Conservation (phyloP, 192 early-diverging fungal genomes). For the Linnemannia hyalina region DNA sequence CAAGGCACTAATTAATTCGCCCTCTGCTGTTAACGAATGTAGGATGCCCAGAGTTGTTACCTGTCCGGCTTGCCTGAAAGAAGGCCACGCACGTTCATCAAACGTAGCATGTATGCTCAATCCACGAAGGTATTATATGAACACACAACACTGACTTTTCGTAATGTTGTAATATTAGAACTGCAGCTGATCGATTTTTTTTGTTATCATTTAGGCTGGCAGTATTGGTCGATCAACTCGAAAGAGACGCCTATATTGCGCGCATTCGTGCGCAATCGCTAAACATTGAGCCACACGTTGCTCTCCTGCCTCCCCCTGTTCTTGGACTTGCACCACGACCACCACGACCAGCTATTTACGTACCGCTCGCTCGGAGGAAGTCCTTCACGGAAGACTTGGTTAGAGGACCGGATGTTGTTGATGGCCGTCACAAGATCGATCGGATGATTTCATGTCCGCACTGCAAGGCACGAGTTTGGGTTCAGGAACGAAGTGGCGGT, state of each 20-base stretch:
- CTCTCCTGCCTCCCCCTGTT: background rate
- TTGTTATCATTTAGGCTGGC: no score
- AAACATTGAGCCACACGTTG: no score
- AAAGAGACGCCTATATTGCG: background rate
- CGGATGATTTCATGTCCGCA: constrained; percentile 7
- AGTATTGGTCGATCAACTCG: background rate
- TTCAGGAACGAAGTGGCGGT: constrained; percentile 2
- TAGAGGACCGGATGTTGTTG: constrained; percentile 7
- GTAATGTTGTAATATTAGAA: no score
- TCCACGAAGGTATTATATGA: background rate
- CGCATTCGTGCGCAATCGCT: background rate
- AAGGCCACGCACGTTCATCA: constrained; percentile 1
- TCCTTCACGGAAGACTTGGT: no score
- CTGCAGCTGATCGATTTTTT: no score
- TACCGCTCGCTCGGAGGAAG: background rate
- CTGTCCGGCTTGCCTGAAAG: constrained; percentile 1
- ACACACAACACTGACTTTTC: no score
- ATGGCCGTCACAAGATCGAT: constrained; percentile 1
- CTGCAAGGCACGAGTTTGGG: constrained; percentile 23
- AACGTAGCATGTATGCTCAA: background rate
- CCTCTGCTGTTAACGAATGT: background rate
- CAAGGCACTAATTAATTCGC: background rate
- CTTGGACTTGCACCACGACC: background rate
- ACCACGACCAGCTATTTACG: background rate
- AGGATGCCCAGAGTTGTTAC: background rate